phyloP scores from a whole-genome alignment of 495 filamentous ascomycete species.

The Rhizodiscina lignyota region DNA sequence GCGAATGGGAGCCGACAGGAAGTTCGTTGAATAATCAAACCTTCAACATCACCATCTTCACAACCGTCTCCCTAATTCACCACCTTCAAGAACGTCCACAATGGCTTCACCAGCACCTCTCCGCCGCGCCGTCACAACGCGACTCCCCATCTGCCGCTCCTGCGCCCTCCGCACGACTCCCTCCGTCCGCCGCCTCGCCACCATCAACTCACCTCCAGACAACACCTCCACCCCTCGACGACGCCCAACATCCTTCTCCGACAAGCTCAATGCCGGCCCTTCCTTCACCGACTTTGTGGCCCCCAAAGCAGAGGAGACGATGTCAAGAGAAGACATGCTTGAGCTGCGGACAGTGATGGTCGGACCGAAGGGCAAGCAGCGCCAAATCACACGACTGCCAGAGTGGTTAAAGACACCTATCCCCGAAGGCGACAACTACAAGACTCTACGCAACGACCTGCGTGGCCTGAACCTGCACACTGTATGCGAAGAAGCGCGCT shows the following conservation, averaged over 20 bases:
- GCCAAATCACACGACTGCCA: conserved; percentile 79
- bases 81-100: no score
- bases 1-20: no score
- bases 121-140: no score
- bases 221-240: conserved; percentile 1
- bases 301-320: conserved; percentile 29
- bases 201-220: no score
- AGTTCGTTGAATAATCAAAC: no score
- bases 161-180: no score
- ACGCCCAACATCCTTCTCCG: conserved; percentile 43
- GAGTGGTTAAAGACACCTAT: conserved; percentile 89
- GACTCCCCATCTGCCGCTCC: no score
- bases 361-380: conserved; percentile 64
- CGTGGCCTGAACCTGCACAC: conserved; percentile 82
- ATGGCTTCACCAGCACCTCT: no score
- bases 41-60: no score
- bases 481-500: conserved; percentile 93
- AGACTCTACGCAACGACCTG: conserved; percentile 84
- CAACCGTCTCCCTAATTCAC: no score
- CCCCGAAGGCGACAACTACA: conserved; percentile 65
- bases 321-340: conserved; percentile 40
- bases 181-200: no score
- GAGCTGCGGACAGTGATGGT: conserved; percentile 61
- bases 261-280: conserved; percentile 65
- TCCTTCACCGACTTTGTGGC: conserved; percentile 73